Percentiles rank a stretch among this genome's conserved stretches.
These are phyloP conservation scores for Paralagenidium karlingii DNA, from an alignment of 352 stramenopile species.

Conservation along the genomic window DNA sequence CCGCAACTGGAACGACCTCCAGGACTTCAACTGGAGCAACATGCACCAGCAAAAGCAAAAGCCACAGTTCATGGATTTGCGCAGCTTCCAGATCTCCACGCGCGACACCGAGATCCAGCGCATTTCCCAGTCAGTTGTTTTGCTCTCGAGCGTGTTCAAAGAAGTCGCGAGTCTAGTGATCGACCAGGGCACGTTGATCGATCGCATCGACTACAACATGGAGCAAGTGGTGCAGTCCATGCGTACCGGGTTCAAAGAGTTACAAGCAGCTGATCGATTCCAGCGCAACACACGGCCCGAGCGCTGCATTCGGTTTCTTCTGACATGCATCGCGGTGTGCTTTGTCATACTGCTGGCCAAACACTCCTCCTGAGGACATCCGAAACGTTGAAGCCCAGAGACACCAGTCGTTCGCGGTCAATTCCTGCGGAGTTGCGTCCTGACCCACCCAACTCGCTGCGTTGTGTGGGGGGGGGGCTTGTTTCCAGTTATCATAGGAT, in stretches of 20 bases:
- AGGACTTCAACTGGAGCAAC: no score
- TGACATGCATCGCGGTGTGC: constrained; percentile 48
- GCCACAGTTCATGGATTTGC: no score
- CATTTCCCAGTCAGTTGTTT: constrained; percentile 53
- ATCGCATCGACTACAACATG: constrained; percentile 84
- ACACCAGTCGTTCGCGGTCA: no score
- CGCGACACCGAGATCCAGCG: constrained; percentile 66
- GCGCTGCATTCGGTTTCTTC: constrained; percentile 55
- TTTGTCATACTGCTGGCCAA: constrained; percentile 56
- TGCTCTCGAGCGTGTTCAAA: constrained; percentile 63
- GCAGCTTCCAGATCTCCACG: constrained; percentile 31
- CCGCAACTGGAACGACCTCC: no score
- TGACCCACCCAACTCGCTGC: no score
- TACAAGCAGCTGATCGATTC: constrained; percentile 44
- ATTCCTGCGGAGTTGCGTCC: no score
- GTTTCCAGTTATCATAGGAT: no score
- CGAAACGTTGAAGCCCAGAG: no score
- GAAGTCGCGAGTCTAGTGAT: constrained; percentile 76
- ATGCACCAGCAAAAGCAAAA: no score
- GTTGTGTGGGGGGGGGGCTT: no score
- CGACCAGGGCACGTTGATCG: constrained; percentile 68
- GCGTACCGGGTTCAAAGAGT: constrained; percentile 40
- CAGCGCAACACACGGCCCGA: constrained; percentile 51
- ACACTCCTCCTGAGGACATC: no score
- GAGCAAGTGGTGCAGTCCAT: constrained; percentile 55